Conservation (phyloP, 192 early-diverging fungal species). For the Umbelopsis vinacea region DNA sequence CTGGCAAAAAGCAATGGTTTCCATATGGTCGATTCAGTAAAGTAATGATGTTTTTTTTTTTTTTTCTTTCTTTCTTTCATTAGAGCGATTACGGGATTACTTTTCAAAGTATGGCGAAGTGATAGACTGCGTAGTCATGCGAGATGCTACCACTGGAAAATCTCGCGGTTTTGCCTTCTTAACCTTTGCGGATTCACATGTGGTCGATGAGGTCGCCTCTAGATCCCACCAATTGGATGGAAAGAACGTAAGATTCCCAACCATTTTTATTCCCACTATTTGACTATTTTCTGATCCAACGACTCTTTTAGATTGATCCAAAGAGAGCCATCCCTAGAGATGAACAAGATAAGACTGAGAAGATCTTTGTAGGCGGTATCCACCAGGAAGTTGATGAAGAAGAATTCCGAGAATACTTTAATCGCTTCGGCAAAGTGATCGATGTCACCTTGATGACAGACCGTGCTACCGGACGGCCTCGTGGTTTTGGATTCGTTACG, state of each 20-base stretch:
- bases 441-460: slow-evolving; percentile 89
- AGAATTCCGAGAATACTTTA: slow-evolving; percentile 84
- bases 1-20: not conserved
- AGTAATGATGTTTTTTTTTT: slow-evolving; percentile 21
- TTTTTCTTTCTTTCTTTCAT: slow-evolving; percentile 30
- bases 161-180: slow-evolving; percentile 83
- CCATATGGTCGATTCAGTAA: slow-evolving; percentile 3
- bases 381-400: slow-evolving; percentile 85
- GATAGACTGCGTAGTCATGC: slow-evolving; percentile 78
- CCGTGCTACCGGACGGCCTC: slow-evolving; percentile 81
- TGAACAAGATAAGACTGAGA: slow-evolving; percentile 80
- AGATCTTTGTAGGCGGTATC: slow-evolving; percentile 94
- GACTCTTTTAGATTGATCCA: slow-evolving; percentile 68
- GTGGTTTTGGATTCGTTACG: slow-evolving; percentile 95
- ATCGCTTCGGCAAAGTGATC: slow-evolving; percentile 80
- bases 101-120: slow-evolving; percentile 77
- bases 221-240: slow-evolving; percentile 77
- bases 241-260: slow-evolving; percentile 65
- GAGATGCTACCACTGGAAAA: slow-evolving; percentile 64
- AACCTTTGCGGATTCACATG: slow-evolving; percentile 66
- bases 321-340: slow-evolving; percentile 74
- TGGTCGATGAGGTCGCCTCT: slow-evolving; percentile 68
- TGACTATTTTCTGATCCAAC: slow-evolving; percentile 1
- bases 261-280: not conserved
- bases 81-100: slow-evolving; percentile 71